Percentiles rank a stretch among this genome's conserved stretches.
These are phyloP conservation scores for Psilocybe tampanensis DNA, from an alignment of 768 basidiomycete genomes.

Conservation along the genomic window DNA sequence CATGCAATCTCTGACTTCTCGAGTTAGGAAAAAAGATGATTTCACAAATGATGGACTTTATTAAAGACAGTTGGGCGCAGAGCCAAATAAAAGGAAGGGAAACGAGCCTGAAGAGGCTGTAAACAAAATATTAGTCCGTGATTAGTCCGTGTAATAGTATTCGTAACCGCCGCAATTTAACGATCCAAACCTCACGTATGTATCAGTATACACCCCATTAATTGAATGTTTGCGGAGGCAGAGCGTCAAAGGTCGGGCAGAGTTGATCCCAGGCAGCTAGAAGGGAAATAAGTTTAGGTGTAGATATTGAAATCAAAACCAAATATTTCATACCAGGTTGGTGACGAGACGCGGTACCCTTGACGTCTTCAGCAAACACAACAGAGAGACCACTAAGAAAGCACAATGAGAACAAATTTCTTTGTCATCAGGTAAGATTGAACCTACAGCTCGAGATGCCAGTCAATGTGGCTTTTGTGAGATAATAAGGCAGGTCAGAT, in stretches of 20 bases:
- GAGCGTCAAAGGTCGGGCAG: neutral
- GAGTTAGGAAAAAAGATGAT: too few relatives aligned
- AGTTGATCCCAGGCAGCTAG: neutral
- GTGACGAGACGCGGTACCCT: neutral
- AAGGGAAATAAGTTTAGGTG: neutral
- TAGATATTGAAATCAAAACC: neutral
- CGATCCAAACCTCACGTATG: too few relatives aligned
- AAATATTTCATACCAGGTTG: neutral
- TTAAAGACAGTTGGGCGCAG: too few relatives aligned
- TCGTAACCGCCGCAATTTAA: too few relatives aligned
- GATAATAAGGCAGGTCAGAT: neutral
- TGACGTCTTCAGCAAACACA: slow-evolving; percentile 36
- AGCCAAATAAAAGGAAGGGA: too few relatives aligned
- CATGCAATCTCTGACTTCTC: too few relatives aligned
- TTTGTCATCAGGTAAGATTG: neutral
- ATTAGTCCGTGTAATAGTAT: too few relatives aligned
- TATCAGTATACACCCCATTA: neutral
- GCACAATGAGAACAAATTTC: neutral
- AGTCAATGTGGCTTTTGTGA: slow-evolving; percentile 42
- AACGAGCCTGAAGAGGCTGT: too few relatives aligned
- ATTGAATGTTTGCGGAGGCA: neutral
- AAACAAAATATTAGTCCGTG: too few relatives aligned
- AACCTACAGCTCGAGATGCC: slow-evolving; percentile 45
- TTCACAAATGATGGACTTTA: too few relatives aligned
- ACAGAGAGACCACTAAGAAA: slow-evolving; percentile 30